A percentile compares a stretch with the other conserved stretches of the same genome.
Evolutionary conservation across 1,139 yeast species (phyloP).

Genomic region (Candida glucosophila): DNA sequence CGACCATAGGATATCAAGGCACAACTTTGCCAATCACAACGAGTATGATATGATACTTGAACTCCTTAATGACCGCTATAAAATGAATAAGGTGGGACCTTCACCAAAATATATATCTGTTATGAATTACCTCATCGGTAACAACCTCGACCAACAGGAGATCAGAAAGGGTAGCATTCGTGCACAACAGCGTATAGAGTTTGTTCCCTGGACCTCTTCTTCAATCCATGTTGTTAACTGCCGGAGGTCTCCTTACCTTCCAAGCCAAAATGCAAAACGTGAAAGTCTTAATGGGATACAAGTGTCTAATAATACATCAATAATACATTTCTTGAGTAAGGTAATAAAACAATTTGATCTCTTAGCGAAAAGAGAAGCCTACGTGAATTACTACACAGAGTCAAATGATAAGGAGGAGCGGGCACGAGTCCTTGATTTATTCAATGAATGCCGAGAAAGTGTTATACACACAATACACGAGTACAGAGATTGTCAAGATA

Average conservation of each 20-base stretch:
- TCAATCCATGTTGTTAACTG: constrained; percentile 76
- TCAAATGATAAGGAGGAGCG: constrained; percentile 37
- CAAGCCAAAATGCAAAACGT: constrained; percentile 12
- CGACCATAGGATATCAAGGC: constrained; percentile 25
- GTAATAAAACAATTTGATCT: constrained; percentile 73
- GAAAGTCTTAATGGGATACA: constrained; percentile 60
- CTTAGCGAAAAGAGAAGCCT: constrained; percentile 74
- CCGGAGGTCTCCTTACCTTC: constrained; percentile 55
- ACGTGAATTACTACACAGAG: constrained; percentile 67
- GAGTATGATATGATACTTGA: constrained; percentile 84
- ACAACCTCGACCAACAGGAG: constrained; percentile 55
- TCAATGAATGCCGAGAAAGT: constrained; percentile 69
- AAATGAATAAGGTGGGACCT: constrained; percentile 56
- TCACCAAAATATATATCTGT: constrained; percentile 54
- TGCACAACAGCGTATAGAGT: constrained; percentile 69
- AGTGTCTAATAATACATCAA: constrained; percentile 71
- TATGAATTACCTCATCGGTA: constrained; percentile 70
- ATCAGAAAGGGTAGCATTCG: constrained; percentile 72
- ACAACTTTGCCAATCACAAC: constrained; percentile 49
- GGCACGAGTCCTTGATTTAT: constrained; percentile 55
- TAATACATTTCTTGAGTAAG: constrained; percentile 55
- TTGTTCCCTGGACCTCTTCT: constrained; percentile 84
- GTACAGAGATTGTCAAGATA: constrained; percentile 52
- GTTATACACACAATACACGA: constrained; percentile 65
- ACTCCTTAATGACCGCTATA: constrained; percentile 66